Evolutionary conservation across 352 stramenopile genomes (phyloP).

Genomic region (Elongisporangium undulatum): DNA sequence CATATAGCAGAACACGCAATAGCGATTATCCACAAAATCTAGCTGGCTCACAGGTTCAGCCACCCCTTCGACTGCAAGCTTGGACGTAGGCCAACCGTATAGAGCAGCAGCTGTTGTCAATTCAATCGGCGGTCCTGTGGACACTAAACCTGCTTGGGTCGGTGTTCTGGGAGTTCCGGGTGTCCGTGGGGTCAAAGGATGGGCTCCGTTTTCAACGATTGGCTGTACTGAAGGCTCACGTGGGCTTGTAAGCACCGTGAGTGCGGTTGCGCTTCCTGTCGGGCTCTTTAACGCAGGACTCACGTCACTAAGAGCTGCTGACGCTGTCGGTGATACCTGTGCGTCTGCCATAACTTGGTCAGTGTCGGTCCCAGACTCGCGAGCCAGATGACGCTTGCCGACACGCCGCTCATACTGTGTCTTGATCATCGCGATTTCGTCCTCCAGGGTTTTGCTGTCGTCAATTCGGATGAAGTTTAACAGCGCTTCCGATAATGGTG

Average conservation of each 20-base stretch:
- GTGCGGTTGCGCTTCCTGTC: neutral
- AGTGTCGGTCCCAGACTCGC: slow-evolving; percentile 7
- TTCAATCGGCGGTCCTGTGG: neutral
- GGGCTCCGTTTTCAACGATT: neutral
- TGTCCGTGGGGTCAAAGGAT: neutral
- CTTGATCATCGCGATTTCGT: slow-evolving; percentile 73
- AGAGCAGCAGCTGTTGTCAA: slow-evolving; percentile 10
- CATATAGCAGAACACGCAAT: slow-evolving; percentile 80
- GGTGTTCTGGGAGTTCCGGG: neutral
- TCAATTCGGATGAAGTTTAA: slow-evolving; percentile 36
- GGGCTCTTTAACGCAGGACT: neutral
- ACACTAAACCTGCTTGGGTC: neutral
- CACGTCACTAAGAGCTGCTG: neutral
- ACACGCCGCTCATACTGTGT: slow-evolving; percentile 70
- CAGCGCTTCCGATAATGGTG: slow-evolving; percentile 25
- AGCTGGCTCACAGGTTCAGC: neutral
- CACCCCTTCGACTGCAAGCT: slow-evolving; percentile 1
- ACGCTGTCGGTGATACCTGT: neutral
- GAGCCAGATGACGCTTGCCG: slow-evolving; percentile 49
- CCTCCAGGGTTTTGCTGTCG: slow-evolving; percentile 42
- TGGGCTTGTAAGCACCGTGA: neutral
- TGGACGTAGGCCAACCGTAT: slow-evolving; percentile 27
- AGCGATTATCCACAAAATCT: slow-evolving; percentile 56
- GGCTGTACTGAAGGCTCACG: neutral
- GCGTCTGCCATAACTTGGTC: neutral